Percentiles rank a stretch among this genome's conserved stretches.
These are phyloP conservation scores for Suhomyces maxii DNA, from an alignment of 1,139 yeast genomes.

Conservation along the genomic window DNA sequence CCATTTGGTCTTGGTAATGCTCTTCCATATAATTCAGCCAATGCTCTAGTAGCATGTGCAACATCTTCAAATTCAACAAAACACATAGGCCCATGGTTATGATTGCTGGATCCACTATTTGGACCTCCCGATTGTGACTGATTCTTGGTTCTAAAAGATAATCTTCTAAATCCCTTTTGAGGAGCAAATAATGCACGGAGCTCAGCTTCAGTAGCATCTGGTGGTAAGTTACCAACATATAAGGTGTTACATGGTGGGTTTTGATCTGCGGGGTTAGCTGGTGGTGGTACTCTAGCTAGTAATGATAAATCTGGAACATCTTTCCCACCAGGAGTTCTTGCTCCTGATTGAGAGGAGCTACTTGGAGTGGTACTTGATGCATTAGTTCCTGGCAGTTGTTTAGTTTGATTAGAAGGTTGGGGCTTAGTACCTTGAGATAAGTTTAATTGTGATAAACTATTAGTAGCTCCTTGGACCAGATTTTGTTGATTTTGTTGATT, in stretches of 20 bases:
- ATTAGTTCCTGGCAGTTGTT: neutral
- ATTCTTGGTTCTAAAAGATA: constrained; percentile 79
- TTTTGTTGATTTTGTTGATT: constrained; percentile 2
- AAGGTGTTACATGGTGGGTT: constrained; percentile 97
- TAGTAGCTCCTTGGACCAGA: constrained; percentile 4
- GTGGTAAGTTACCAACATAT: constrained; percentile 95
- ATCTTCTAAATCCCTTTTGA: constrained; percentile 88
- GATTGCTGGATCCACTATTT: constrained; percentile 25
- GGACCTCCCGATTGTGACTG: constrained; percentile 41
- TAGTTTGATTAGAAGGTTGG: neutral
- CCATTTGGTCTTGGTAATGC: constrained; percentile 70
- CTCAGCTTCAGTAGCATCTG: constrained; percentile 94
- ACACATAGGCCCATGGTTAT: constrained; percentile 95
- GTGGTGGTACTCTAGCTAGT: constrained; percentile 84
- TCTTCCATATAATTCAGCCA: constrained; percentile 90
- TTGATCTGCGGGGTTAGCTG: constrained; percentile 98
- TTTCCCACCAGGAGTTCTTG: constrained; percentile 16
- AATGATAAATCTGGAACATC: constrained; percentile 71
- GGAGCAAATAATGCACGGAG: constrained; percentile 82
- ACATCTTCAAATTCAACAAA: constrained; percentile 98
- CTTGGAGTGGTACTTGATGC: neutral
- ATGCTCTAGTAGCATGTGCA: constrained; percentile 86
- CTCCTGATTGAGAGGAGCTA: constrained; percentile 11
- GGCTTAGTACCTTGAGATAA: constrained; percentile 8
- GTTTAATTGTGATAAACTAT: constrained; percentile 5